These are phyloP conservation scores for Gyromitra esculenta DNA, from an alignment of 2,329 filamentous ascomycete genomes.

Conservation along the genomic window DNA sequence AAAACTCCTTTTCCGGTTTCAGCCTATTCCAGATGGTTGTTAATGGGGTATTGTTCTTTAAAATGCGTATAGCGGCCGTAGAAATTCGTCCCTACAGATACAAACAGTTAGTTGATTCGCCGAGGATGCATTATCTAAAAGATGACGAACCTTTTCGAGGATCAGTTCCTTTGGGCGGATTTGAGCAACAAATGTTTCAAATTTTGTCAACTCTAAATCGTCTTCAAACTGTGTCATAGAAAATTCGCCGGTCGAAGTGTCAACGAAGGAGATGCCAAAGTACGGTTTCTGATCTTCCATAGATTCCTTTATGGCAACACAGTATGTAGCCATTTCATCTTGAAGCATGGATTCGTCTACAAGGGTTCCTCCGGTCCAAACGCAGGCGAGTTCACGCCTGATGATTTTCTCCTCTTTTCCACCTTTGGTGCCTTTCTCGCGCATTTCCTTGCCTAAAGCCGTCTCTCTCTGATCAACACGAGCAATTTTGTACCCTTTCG, in stretches of 20 bases:
- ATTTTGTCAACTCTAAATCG: slow-evolving; percentile 92
- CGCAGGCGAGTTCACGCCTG: slow-evolving; percentile 85
- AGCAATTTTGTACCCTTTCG: slow-evolving; percentile 96
- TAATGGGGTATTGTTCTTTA: slow-evolving; percentile 93
- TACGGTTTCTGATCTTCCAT: slow-evolving; percentile 77
- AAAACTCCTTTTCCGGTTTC: slow-evolving; percentile 88
- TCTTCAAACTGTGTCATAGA: slow-evolving; percentile 91
- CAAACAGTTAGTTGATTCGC: slow-evolving; percentile 73
- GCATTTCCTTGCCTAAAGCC: slow-evolving; percentile 95
- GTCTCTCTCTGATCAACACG: slow-evolving; percentile 97
- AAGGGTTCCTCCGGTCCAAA: slow-evolving; percentile 89
- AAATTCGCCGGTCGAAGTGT: slow-evolving; percentile 95
- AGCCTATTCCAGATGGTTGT: slow-evolving; percentile 96
- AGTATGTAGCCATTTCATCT: slow-evolving; percentile 96
- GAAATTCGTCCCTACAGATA: slow-evolving; percentile 74
- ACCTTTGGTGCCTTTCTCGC: slow-evolving; percentile 78
- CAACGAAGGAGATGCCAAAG: slow-evolving; percentile 93
- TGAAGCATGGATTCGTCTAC: slow-evolving; percentile 97
- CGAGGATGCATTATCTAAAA: not conserved
- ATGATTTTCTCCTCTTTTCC: slow-evolving; percentile 92
- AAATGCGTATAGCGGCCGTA: slow-evolving; percentile 85
- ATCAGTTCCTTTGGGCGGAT: slow-evolving; percentile 87
- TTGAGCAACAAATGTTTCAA: slow-evolving; percentile 96
- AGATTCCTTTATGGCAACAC: slow-evolving; percentile 85
- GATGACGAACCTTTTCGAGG: slow-evolving; percentile 73